Base-by-base conservation (phyloP, 495 filamentous ascomycete species). In the Hypoxylon lienhwacheense region DNA sequence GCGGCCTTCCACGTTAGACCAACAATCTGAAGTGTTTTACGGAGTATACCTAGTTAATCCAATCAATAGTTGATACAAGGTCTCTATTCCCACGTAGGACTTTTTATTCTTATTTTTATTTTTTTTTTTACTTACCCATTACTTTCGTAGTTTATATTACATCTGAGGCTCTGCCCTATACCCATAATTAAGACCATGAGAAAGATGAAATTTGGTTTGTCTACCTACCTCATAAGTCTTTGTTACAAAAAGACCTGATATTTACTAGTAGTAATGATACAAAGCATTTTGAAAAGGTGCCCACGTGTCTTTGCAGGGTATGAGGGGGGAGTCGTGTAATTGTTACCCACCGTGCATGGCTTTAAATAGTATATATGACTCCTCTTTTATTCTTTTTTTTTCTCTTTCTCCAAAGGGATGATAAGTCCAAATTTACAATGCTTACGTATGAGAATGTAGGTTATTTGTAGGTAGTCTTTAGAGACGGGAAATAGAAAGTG, bases 301-400 rank as follows among this genome's bases (percentile, higher is more conserved):
- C 37, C 49, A 53, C 49, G 49, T 53, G 49, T 53, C 40, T 29
- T n/a, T 28, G 29, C 29, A 55, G 20, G 52, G 42, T 47, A 34
- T 21, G 26, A 31, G 16, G 36, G 16, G 36, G 24, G 10, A 33
- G n/a, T 25, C 19, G 34, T 42, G 42, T 19, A 41, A 43, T 36
- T 20, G 15, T 31, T 35, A 44, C 14, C 31, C 8, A 29, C 16
- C n/a, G n/a, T 15, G 11, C 28, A 17, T 8, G 31, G 36, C 29
- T 55, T 55, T 48, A 55, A 48, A 57, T 51, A 57, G 54, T n/a
- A 49, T 37, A 36, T 37, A 24, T n/a, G 35, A 39, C 5, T 3
- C 10, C 37, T 15, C 16, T n/a, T 25, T 15, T 15, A 40, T 47
- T 34, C 19, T 28, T 48, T 22, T 28, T 48, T 22, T 35, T 20